Evolutionary conservation across 2,329 filamentous ascomycete species (phyloP), one percentile per base, ranked within the genome.

Genomic region (Aspergillus costaricaensis): DNA sequence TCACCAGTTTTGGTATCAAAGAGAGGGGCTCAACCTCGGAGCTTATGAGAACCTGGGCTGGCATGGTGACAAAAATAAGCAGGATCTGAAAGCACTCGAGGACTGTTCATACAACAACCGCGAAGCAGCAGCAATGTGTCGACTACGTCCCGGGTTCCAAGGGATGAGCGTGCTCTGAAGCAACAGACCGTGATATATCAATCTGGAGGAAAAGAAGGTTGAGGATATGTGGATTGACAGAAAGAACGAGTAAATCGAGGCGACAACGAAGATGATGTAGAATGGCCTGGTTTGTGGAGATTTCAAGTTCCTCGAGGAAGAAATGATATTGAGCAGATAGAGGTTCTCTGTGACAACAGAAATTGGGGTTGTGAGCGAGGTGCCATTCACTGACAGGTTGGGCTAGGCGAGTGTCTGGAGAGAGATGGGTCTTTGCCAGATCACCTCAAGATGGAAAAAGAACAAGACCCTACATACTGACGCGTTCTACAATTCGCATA

Each of bases 1-100:
- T 65, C 49, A 57, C 65, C 30, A 69, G 50, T 52, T 64, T 67
- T 62, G 69, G 68, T 47, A 64, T 48, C 44, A 61, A n/a, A 23
- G 59, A n/a, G 15, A 51, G 12, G 15, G 61, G 19, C 17, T 55
- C 52, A 17, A 43, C 15, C 12, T 54, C 41, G 38, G 32, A 44
- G 14, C 39, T 51, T 21, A 56, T 47, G 21, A 44, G 41, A 12
- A 44, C 7, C 10, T 12, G 19, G 19, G 19, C 41, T 44, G 41
- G 19, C 41, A 44, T 44, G 41, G 19, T 14, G 41, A 23, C 41
- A 19, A 12, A 6, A 9, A 23, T 14, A 44, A 7, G 19, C 41
- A 44, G 21, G 21, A 21, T 12, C 6, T 44, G 19, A 4, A 23
- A 23, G 41, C 19, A 44, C 19, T 5, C 19, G 41, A 44, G 17